Conservation (phyloP, 164 flowering plant species). For the Vitis amurensis region DNA sequence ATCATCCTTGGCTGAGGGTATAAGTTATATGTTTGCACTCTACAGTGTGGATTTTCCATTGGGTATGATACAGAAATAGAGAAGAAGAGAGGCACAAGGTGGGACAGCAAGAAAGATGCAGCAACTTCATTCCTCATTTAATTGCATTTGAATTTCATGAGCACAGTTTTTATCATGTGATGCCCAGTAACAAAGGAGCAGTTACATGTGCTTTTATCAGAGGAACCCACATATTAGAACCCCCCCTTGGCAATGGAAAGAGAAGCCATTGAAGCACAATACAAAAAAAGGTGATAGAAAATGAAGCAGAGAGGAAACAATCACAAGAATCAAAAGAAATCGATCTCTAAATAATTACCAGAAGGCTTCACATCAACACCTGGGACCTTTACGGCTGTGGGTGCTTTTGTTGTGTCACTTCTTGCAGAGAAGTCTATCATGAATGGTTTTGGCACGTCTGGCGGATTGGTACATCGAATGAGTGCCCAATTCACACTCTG, state of each 20-base stretch:
- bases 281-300: slow-evolving; percentile 13
- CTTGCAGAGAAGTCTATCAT: slow-evolving; percentile 21
- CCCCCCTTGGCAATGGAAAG: slow-evolving; percentile 17
- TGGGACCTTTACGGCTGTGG: slow-evolving; percentile 25
- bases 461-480: slow-evolving; percentile 83
- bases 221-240: slow-evolving; percentile 8
- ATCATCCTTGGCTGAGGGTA: too few species aligned
- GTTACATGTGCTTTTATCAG: slow-evolving; percentile 14
- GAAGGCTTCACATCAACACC: slow-evolving; percentile 73
- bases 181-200: slow-evolving; percentile 3
- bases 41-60: too few species aligned
- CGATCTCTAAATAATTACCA: slow-evolving; percentile 80
- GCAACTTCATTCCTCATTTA: slow-evolving; percentile 19
- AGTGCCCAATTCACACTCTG: slow-evolving; percentile 91
- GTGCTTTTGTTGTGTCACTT: slow-evolving; percentile 23
- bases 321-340: slow-evolving; percentile 62
- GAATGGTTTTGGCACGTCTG: slow-evolving; percentile 68
- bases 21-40: too few species aligned
- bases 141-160: slow-evolving; percentile 13
- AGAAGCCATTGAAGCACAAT: slow-evolving; percentile 23
- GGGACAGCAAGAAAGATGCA: slow-evolving; percentile 9
- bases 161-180: slow-evolving; percentile 11
- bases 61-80: not conserved
- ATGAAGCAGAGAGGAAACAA: slow-evolving; percentile 5
- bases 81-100: not conserved